A percentile compares a stretch with the other conserved stretches of the same genome.
Conservation (phyloP, 306 rosid species). For the Betula pendula region DNA sequence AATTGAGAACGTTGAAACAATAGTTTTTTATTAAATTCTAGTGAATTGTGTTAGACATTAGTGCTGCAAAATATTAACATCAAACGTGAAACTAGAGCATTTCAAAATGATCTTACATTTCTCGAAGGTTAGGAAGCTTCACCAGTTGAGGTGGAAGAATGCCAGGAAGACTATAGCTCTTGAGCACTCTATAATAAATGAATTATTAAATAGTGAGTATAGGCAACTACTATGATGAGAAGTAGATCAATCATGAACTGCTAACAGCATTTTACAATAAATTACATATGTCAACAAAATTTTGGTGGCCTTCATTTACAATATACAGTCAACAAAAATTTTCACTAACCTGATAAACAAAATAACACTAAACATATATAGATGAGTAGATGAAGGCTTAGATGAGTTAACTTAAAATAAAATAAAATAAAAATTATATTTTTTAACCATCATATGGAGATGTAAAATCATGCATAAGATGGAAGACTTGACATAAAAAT, state of each 20-base stretch:
- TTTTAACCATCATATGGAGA: background rate
- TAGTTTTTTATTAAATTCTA: background rate
- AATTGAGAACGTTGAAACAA: slow-evolving; percentile 13
- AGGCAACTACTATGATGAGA: slow-evolving; percentile 9
- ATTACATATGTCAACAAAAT: background rate
- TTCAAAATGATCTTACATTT: slow-evolving; percentile 54
- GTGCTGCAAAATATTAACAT: background rate
- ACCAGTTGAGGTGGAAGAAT: slow-evolving; percentile 78
- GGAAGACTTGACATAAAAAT: slow-evolving; percentile 6
- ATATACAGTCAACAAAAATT: background rate
- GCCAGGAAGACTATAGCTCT: slow-evolving; percentile 63
- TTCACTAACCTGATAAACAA: background rate
- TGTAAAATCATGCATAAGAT: background rate
- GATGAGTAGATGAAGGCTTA: background rate
- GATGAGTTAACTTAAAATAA: background rate
- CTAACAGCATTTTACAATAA: background rate
- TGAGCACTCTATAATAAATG: slow-evolving; percentile 48
- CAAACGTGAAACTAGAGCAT: slow-evolving; percentile 10
- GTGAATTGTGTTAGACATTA: background rate
- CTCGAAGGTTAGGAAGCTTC: slow-evolving; percentile 70
- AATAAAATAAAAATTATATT: no score
- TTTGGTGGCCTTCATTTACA: background rate
- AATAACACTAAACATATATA: background rate
- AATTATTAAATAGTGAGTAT: slow-evolving; percentile 8
- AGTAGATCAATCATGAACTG: background rate